Conservation (phyloP, 2,329 filamentous ascomycete genomes). For the Hypoxylon sp. region DNA sequence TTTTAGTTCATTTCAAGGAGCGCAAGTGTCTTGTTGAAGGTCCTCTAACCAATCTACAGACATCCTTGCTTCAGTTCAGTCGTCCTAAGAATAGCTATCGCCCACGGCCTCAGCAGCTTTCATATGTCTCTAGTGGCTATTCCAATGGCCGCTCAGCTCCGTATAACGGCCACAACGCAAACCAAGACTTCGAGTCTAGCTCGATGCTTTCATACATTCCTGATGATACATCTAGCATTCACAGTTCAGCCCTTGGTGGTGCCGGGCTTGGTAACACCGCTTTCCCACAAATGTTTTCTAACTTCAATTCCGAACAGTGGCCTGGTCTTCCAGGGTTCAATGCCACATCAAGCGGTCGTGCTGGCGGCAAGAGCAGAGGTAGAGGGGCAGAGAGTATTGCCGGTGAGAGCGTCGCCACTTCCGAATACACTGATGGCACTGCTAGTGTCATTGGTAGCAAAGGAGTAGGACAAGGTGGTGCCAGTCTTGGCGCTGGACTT, state of each 20-base stretch:
- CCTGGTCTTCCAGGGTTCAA: slow-evolving; percentile 80
- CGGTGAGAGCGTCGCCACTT: slow-evolving; percentile 92
- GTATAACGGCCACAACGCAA: slow-evolving; percentile 59
- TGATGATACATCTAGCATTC: slow-evolving; percentile 96
- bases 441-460: slow-evolving; percentile 83
- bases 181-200: slow-evolving; percentile 78
- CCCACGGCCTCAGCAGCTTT: slow-evolving; percentile 82
- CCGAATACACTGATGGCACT: slow-evolving; percentile 88
- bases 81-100: slow-evolving; percentile 94
- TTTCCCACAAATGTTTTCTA: slow-evolving; percentile 95
- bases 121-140: slow-evolving; percentile 67
- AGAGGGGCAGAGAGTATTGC: slow-evolving; percentile 83
- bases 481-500: slow-evolving; percentile 86
- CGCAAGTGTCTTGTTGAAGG: slow-evolving; percentile 96
- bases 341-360: slow-evolving; percentile 68
- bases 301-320: slow-evolving; percentile 90
- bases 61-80: slow-evolving; percentile 94
- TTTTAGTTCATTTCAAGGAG: slow-evolving; percentile 97
- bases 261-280: slow-evolving; percentile 81
- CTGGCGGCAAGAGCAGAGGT: slow-evolving; percentile 75
- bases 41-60: slow-evolving; percentile 94
- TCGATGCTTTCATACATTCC: slow-evolving; percentile 96
- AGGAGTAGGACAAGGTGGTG: slow-evolving; percentile 85
- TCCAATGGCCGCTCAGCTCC: slow-evolving; percentile 57
- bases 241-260: slow-evolving; percentile 90